Conservation (phyloP, 164 flowering plant species). For the Akebia trifoliata region DNA sequence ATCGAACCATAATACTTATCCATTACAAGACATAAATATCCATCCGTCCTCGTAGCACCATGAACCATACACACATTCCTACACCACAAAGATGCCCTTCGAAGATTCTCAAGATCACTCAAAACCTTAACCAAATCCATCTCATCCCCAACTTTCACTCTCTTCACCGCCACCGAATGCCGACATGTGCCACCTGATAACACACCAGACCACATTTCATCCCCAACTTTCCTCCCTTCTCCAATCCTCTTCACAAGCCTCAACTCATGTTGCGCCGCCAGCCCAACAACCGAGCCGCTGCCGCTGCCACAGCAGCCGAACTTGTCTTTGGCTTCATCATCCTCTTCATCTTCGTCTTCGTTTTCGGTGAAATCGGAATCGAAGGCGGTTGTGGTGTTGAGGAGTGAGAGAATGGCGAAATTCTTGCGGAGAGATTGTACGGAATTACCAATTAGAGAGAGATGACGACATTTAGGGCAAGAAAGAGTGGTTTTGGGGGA, state of each 20-base stretch:
- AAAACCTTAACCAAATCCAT: slow-evolving; percentile 71
- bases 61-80: slow-evolving; percentile 90
- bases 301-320: slow-evolving; percentile 23
- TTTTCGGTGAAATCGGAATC: slow-evolving; percentile 42
- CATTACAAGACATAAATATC: slow-evolving; percentile 62
- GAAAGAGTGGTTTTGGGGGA: slow-evolving; percentile 58
- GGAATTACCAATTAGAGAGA: slow-evolving; percentile 81
- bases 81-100: slow-evolving; percentile 89
- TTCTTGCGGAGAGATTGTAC: slow-evolving; percentile 81
- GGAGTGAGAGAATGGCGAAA: slow-evolving; percentile 67
- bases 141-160: slow-evolving; percentile 56
- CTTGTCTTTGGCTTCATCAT: slow-evolving; percentile 26
- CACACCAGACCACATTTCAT: slow-evolving; percentile 69
- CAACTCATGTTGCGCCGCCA: slow-evolving; percentile 55
- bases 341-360: slow-evolving; percentile 47
- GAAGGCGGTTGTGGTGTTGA: slow-evolving; percentile 30
- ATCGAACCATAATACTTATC: slow-evolving; percentile 79
- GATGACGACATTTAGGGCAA: slow-evolving; percentile 91
- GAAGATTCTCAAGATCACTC: slow-evolving; percentile 66
- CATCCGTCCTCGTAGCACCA: slow-evolving; percentile 64
- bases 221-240: slow-evolving; percentile 50
- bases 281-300: slow-evolving; percentile 50
- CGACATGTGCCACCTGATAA: slow-evolving; percentile 64
- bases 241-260: slow-evolving; percentile 46
- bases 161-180: slow-evolving; percentile 82